Conservation (phyloP, 164 flowering plant genomes). For the Nymphaea colorata region DNA sequence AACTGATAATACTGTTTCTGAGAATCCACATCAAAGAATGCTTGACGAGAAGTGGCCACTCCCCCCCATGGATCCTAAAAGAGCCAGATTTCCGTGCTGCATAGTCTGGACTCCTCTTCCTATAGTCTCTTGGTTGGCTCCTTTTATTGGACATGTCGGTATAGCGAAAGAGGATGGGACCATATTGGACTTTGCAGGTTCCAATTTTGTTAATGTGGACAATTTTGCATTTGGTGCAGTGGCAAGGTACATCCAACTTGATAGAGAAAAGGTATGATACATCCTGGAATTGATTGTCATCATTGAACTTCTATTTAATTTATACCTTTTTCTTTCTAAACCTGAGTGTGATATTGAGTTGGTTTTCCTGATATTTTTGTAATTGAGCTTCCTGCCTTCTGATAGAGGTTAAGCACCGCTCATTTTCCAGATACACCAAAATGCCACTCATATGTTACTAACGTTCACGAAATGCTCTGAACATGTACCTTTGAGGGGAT, state of each 20-base stretch:
- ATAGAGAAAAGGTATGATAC: conserved; percentile 45
- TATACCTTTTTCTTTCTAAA: neutral
- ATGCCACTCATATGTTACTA: neutral
- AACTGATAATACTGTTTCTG: conserved; percentile 20
- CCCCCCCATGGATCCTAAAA: conserved; percentile 51
- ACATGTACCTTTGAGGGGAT: no score
- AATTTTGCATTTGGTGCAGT: conserved; percentile 80
- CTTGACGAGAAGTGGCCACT: conserved; percentile 15
- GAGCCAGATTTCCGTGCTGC: conserved; percentile 77
- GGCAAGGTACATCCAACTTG: conserved; percentile 68
- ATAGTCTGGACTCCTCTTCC: conserved; percentile 97
- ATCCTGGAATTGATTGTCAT: neutral
- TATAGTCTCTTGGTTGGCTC: conserved; percentile 72
- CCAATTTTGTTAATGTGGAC: conserved; percentile 86
- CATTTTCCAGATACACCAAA: neutral
- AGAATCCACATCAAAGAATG: conserved; percentile 20
- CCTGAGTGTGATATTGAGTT: neutral
- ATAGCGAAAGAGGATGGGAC: conserved; percentile 95
- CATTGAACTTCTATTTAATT: neutral
- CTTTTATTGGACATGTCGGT: conserved; percentile 89
- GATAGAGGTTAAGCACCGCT: neutral
- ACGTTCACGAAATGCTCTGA: neutral
- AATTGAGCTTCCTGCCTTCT: neutral
- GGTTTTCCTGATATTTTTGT: no score
- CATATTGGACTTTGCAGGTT: conserved; percentile 91